Base-by-base conservation (phyloP, 495 filamentous ascomycete species). In the Friedmanniomyces simplex region DNA sequence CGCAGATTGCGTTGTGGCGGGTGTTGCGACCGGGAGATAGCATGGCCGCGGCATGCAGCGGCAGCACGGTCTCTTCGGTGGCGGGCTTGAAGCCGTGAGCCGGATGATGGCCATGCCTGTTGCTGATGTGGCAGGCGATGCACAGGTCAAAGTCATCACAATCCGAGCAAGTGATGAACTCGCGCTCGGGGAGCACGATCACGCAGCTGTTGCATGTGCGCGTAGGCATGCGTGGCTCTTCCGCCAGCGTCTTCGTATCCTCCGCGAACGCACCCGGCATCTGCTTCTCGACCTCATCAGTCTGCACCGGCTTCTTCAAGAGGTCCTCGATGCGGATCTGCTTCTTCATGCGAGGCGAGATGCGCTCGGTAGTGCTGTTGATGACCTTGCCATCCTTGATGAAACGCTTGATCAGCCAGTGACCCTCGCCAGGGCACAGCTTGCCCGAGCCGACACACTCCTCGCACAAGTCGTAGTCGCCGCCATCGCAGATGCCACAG, bases 91-190 rank as follows among this genome's bases (percentile, higher is more conserved):
- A 96, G 32, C 75, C 80, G 66, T 99, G 93, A 58, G 79, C 86
- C 52, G 93, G 93, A 67, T 99, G 86, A 66, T 99, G 93, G 41
- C 94, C 94, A 66, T 99, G 93, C 62, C 82, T 82, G 68, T 84
- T 77, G 46, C 73, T 77, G 50, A 82, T 71, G 41, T 91, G 86
- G 73, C 93, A 99, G 28, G 72, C 69, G 54, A 88, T 77, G 78
- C 93, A 99, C 30, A 99, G 81, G 65, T 97, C 91, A 68, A 81
- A 97, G 71, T 97, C 91, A 2, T 87, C 84, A 68, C 93, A 99
- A 42, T 77, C 74, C 11, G 74, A 79, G 78, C 93, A 99, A 57
- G 87, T 88, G 55, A 96, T 82, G 67, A 96, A 89, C 49, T 87
- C 78, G 26, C 75, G 73, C 68, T 91, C 89, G 42, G 82, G 78